phyloP scores from a whole-genome alignment of 345 rosid genomes.

The Lumnitzera littorea region DNA sequence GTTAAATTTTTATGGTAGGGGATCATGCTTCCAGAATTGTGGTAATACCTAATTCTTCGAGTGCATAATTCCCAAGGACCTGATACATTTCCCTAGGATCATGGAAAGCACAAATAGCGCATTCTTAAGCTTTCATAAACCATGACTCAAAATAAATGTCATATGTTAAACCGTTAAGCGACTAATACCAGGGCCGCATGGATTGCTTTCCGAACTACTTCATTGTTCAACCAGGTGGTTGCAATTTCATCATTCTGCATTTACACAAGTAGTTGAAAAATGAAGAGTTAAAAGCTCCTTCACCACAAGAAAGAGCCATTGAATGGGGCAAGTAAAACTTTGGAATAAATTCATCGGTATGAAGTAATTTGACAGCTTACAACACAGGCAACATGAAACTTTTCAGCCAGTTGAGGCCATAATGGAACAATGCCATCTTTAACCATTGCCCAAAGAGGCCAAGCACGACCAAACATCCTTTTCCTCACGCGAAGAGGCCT shows the following conservation, averaged over 20 bases:
- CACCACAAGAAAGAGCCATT: constrained; percentile 12
- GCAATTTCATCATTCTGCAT: constrained; percentile 33
- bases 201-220: constrained; percentile 27
- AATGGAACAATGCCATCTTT: constrained; percentile 22
- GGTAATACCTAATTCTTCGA: constrained; percentile 8
- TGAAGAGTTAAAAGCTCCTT: background rate
- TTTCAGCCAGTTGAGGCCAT: constrained; percentile 27
- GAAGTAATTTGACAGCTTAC: constrained; percentile 16
- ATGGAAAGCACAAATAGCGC: background rate
- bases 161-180: background rate
- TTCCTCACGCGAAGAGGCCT: constrained; percentile 25
- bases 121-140: background rate
- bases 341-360: background rate
- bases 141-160: background rate
- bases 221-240: constrained; percentile 29
- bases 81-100: constrained; percentile 12
- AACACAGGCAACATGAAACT: constrained; percentile 15
- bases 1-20: constrained; percentile 40
- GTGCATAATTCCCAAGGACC: constrained; percentile 50
- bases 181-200: constrained; percentile 22
- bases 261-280: background rate
- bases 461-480: constrained; percentile 36
- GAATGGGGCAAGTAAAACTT: too few species aligned
- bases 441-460: constrained; percentile 35
- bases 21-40: constrained; percentile 38